phyloP scores from a whole-genome alignment of 495 filamentous ascomycete species.

The Podospora pseudopauciseta region DNA sequence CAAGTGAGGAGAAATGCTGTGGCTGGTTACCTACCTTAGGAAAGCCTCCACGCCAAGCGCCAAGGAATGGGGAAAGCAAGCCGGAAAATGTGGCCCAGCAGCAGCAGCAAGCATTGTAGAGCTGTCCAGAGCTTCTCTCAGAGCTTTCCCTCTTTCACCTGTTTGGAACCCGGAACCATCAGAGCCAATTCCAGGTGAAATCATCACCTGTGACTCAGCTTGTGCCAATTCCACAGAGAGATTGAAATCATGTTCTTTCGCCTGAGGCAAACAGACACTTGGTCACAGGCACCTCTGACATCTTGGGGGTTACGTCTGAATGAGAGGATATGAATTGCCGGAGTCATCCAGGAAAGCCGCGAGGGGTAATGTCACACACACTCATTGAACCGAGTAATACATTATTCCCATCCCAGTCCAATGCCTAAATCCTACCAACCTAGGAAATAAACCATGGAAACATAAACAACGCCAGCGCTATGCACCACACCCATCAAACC shows the following conservation, averaged over 20 bases:
- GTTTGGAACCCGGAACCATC: background rate
- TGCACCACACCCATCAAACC: constrained; percentile 20
- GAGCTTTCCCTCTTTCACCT: background rate
- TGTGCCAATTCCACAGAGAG: background rate
- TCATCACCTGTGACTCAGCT: background rate
- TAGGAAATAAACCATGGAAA: background rate
- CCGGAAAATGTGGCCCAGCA: background rate
- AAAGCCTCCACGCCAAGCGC: background rate
- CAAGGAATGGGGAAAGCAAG: background rate
- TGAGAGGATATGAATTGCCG: background rate
- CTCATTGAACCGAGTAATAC: background rate
- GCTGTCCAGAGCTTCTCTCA: background rate
- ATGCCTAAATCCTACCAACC: background rate
- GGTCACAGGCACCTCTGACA: background rate
- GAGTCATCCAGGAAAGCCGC: background rate
- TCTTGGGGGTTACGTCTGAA: background rate
- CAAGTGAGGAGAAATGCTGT: constrained; percentile 17
- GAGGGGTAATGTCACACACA: background rate
- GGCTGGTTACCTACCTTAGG: constrained; percentile 12
- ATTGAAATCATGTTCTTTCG: background rate
- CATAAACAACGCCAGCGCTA: constrained; percentile 42
- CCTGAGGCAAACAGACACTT: background rate
- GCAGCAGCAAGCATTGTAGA: background rate
- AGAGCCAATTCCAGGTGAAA: too few relatives aligned
- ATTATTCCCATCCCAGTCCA: constrained; percentile 1